Evolutionary conservation across 345 rosid genomes (phyloP), one percentile per base, ranked within the genome.

Genomic region (Reutealis trisperma): DNA sequence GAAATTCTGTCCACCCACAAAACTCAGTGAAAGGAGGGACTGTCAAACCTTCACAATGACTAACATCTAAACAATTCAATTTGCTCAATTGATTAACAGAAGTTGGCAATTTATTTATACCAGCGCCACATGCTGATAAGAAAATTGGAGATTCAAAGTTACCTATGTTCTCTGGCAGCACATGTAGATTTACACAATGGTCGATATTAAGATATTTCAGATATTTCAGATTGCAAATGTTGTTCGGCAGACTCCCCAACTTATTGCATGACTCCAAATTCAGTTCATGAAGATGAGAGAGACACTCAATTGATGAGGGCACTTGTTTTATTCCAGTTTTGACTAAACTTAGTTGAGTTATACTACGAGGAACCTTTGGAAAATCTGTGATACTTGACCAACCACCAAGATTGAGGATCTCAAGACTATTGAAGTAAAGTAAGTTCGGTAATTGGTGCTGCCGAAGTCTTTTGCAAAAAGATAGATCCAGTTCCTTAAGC

Each of bases 131-230:
- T 57, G 8, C 24, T 8, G 5, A 37, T 0, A 47, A 5, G 4
- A 0, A 3, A 0, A 6, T n/a, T 3, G 24, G 30, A 8, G 16
- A 24, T 60, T 24, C 14, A 6, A 58, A 58, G 1, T 58, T n/a
- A 51, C 52, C 21, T 19, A 65, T 4, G 4, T 37, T 7, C 15
- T 65, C 22, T 16, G 72, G 60, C 52, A 69, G 5, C 6, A 0
- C 13, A 3, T 60, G 13, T 9, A 60, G 63, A 60, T 24, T 60
- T 22, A 2, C 27, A 65, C 67, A 27, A 14, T 15, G 0, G 10
- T 3, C 1, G 16, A 52, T 14, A 4, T 15, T 1, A 0, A 52
- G 3, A 15, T 0, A 0, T 51, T 12, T 1, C 0, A 52, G 3
- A 4, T 13, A 13, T 52, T 15, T 4, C 1, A 52, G 57, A 52